Percentiles rank a stretch among this genome's conserved stretches.
phyloP scores from a whole-genome alignment of 2,329 filamentous ascomycete species.

The Neofusicoccum parvum region DNA sequence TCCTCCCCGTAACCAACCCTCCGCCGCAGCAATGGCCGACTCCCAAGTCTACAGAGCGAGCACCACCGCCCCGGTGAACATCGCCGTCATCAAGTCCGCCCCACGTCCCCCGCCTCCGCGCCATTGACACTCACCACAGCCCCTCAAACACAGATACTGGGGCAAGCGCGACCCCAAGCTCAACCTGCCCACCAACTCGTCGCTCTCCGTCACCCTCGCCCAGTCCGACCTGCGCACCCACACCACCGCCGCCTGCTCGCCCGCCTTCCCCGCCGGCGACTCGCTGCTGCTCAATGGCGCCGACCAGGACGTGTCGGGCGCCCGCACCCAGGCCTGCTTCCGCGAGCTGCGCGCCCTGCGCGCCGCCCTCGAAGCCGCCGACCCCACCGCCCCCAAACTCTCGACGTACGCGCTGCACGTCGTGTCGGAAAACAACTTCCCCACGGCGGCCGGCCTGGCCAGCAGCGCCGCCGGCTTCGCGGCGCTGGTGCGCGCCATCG shows the following conservation, averaged over 20 bases:
- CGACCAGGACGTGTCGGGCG: slow-evolving; percentile 79
- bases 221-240: slow-evolving; percentile 92
- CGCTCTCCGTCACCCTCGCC: slow-evolving; percentile 92
- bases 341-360: slow-evolving; percentile 80
- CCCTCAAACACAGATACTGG: slow-evolving; percentile 69
- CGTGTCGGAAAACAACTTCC: slow-evolving; percentile 98
- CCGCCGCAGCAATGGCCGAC: slow-evolving; percentile 41
- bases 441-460: slow-evolving; percentile 86
- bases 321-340: slow-evolving; percentile 93
- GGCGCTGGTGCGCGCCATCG: slow-evolving; percentile 77
- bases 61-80: slow-evolving; percentile 96
- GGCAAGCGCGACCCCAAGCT: slow-evolving; percentile 92
- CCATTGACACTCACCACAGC: slow-evolving; percentile 12
- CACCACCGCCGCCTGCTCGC: slow-evolving; percentile 90
- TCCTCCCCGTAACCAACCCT: neutral
- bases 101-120: slow-evolving; percentile 25
- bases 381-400: slow-evolving; percentile 79
- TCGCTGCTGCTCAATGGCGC: slow-evolving; percentile 86
- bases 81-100: slow-evolving; percentile 89
- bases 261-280: slow-evolving; percentile 64
- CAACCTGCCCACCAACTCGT: slow-evolving; percentile 97
- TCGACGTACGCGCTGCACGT: slow-evolving; percentile 77
- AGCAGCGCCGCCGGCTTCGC: slow-evolving; percentile 67
- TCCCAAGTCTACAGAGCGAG: slow-evolving; percentile 78
- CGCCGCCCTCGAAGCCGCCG: slow-evolving; percentile 69